Percentiles rank a stretch among this genome's conserved stretches.
These are phyloP conservation scores for Neurospora africana DNA, from an alignment of 495 filamentous ascomycete genomes.

Conservation along the genomic window DNA sequence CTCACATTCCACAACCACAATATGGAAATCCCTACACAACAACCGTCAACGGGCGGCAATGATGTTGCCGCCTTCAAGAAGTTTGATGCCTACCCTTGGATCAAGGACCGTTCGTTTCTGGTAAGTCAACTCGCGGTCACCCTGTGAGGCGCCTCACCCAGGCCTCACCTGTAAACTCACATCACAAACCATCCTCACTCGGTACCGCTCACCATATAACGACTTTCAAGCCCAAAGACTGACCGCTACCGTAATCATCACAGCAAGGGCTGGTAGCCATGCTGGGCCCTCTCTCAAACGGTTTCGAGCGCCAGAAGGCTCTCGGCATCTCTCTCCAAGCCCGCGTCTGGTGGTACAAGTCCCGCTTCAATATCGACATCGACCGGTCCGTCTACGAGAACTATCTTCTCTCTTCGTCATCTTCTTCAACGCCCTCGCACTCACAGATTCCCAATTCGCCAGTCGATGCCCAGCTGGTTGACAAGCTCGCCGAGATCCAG, in stretches of 20 bases:
- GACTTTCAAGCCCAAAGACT: neutral
- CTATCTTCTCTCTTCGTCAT: conserved; percentile 6
- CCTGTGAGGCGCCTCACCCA: neutral
- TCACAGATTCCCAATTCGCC: neutral
- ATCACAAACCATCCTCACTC: neutral
- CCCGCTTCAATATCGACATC: conserved; percentile 24
- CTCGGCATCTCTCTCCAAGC: conserved; percentile 27
- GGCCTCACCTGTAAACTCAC: conserved; percentile 24
- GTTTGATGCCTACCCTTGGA: conserved; percentile 17
- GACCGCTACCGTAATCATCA: neutral
- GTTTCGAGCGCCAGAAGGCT: conserved; percentile 13
- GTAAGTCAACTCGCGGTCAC: neutral
- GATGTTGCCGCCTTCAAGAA: conserved; percentile 5
- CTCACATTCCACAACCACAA: neutral
- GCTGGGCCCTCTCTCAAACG: conserved; percentile 17
- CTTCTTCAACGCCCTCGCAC: conserved; percentile 5
- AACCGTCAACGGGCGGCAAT: neutral
- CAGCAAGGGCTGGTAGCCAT: conserved; percentile 19
- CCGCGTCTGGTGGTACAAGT: conserved; percentile 36
- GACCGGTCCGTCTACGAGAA: conserved; percentile 27
- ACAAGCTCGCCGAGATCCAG: conserved; percentile 18
- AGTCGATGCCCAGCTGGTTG: conserved; percentile 16
- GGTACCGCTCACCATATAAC: neutral
- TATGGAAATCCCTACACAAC: neutral
- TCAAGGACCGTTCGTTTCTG: conserved; percentile 5